A percentile compares a stretch with the other conserved stretches of the same genome.
phyloP scores from a whole-genome alignment of 2,329 filamentous ascomycete species.

The Phialophora expanda region DNA sequence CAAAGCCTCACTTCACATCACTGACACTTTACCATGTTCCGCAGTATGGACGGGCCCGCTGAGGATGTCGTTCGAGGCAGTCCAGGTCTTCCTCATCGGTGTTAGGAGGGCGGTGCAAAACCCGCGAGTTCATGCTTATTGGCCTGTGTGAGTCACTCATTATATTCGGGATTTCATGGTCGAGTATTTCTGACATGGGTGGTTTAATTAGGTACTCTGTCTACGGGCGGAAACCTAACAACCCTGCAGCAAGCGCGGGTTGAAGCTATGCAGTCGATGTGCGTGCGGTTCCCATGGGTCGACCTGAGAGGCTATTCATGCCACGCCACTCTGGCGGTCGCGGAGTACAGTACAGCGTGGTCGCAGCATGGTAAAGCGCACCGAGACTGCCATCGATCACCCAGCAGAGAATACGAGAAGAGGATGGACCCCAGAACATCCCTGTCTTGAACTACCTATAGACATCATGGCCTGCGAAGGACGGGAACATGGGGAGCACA shows the following conservation, averaged over 20 bases:
- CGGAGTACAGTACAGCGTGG: no score
- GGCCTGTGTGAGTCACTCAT: constrained; percentile 22
- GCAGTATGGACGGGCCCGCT: constrained; percentile 37
- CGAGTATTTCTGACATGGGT: not conserved
- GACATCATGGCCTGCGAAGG: no score
- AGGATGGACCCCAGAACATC: no score
- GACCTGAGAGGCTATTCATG: no score
- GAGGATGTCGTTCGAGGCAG: constrained; percentile 37
- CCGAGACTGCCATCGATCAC: no score
- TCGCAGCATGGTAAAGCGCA: no score
- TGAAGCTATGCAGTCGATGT: not conserved
- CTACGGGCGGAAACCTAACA: not conserved
- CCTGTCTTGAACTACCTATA: no score
- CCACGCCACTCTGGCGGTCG: no score
- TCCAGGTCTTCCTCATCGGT: constrained; percentile 34
- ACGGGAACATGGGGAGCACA: no score
- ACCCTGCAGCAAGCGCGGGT: not conserved
- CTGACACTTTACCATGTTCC: not conserved
- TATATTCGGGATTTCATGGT: not conserved
- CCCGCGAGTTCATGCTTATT: constrained; percentile 23
- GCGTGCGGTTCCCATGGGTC: no score
- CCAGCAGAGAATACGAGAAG: no score
- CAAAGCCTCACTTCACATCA: no score
- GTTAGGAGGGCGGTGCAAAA: constrained; percentile 27
- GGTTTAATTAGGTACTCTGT: not conserved